Conservation (phyloP, 345 rosid species). For the Linum trigynum region DNA sequence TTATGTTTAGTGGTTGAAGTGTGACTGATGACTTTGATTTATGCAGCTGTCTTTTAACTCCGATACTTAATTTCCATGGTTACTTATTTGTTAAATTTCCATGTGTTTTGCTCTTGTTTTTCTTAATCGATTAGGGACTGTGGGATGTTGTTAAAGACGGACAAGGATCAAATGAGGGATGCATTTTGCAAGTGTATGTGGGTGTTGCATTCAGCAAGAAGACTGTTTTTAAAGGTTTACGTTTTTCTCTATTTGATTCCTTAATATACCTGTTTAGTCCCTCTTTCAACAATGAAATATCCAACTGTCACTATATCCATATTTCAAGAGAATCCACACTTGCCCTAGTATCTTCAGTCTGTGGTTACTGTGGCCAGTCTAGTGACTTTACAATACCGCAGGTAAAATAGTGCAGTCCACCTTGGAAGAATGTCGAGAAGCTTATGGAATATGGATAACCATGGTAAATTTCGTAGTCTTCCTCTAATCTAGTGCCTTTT, state of each 20-base stretch:
- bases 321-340: neutral
- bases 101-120: neutral
- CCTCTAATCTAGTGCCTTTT: conserved; percentile 1
- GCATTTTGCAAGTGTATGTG: conserved; percentile 50
- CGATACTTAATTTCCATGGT: neutral
- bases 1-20: neutral
- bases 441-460: conserved; percentile 58
- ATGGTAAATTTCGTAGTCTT: conserved; percentile 36
- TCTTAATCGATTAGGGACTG: conserved; percentile 40
- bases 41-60: neutral
- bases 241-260: neutral
- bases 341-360: neutral
- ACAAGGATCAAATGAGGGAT: conserved; percentile 48
- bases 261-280: neutral
- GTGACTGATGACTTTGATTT: neutral
- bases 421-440: conserved; percentile 76
- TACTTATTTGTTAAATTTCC: neutral
- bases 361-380: neutral
- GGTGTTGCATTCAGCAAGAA: conserved; percentile 77
- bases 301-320: too few relatives aligned
- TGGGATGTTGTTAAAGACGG: conserved; percentile 65
- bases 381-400: conserved; percentile 18
- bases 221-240: conserved; percentile 87
- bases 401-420: conserved; percentile 92
- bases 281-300: conserved; percentile 9